These are phyloP conservation scores for Saccharomyces hybrid DNA, from an alignment of 1,139 yeast genomes.

Conservation along the genomic window DNA sequence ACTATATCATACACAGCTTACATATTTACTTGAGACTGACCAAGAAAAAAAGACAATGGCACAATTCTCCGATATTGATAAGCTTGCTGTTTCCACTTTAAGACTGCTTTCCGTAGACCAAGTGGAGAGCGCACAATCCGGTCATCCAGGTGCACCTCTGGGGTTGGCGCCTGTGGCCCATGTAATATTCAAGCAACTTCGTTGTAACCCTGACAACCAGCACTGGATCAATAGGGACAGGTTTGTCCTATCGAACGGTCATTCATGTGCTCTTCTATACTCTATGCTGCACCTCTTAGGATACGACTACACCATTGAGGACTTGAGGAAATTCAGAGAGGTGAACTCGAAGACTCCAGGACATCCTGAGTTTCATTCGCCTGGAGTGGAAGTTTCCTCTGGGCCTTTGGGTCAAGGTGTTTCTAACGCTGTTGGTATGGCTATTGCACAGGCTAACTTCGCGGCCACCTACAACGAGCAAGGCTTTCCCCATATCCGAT, in stretches of 20 bases:
- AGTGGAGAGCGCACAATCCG: constrained; percentile 83
- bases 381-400: constrained; percentile 95
- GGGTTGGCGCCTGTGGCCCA: constrained; percentile 90
- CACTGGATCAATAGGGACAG: constrained; percentile 92
- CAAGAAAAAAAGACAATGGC: constrained; percentile 11
- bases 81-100: constrained; percentile 74
- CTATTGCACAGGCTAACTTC: constrained; percentile 85
- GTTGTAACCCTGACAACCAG: constrained; percentile 84
- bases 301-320: constrained; percentile 72
- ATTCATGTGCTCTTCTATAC: constrained; percentile 88
- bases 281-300: constrained; percentile 80
- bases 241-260: constrained; percentile 92
- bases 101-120: constrained; percentile 86
- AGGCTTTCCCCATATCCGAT: constrained; percentile 59
- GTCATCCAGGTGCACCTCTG: constrained; percentile 99
- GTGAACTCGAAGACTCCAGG: constrained; percentile 90
- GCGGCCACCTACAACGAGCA: constrained; percentile 95
- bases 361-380: constrained; percentile 79
- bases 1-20: background rate
- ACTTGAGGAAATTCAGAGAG: constrained; percentile 86
- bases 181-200: constrained; percentile 67
- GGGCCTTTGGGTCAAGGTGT: constrained; percentile 99
- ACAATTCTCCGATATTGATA: constrained; percentile 49
- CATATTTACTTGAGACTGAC: background rate
- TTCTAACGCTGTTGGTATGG: constrained; percentile 92